A percentile compares a stretch with the other conserved stretches of the same genome.
Evolutionary conservation across 441 rosid species (phyloP).

Genomic region (Pelargonium citronellum): DNA sequence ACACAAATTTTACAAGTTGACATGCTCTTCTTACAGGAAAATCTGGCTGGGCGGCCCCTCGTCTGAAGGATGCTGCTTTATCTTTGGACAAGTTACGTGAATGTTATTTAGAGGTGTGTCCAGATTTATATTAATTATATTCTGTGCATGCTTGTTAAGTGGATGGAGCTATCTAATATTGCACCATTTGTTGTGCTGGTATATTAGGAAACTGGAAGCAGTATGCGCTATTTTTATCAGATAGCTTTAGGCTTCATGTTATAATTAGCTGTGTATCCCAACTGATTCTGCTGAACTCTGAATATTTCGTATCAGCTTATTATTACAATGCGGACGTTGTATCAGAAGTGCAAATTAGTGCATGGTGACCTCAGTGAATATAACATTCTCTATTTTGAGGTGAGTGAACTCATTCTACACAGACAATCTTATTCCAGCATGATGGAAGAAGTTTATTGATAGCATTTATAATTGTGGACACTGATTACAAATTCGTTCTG

Average conservation of each 20-base stretch:
- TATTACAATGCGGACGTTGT: conserved; percentile 64
- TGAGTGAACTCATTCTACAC: neutral
- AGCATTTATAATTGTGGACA: neutral
- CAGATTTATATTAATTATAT: neutral
- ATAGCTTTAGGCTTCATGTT: neutral
- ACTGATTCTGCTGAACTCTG: conserved; percentile 7
- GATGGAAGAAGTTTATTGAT: neutral
- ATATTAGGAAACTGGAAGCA: neutral
- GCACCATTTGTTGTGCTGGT: neutral
- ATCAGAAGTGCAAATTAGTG: conserved; percentile 90
- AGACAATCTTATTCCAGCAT: neutral
- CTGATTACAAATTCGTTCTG: conserved; percentile 7
- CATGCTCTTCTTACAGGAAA: conserved; percentile 42
- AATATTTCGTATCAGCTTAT: conserved; percentile 44
- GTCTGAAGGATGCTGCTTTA: conserved; percentile 90
- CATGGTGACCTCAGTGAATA: conserved; percentile 98
- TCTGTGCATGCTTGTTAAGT: neutral
- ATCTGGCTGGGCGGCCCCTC: conserved; percentile 95
- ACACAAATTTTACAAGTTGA: too few relatives aligned
- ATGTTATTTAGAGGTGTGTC: conserved; percentile 73
- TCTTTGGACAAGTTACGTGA: conserved; percentile 82
- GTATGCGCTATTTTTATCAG: neutral
- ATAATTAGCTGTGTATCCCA: neutral
- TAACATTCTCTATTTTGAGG: conserved; percentile 25
- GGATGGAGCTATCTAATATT: neutral